phyloP scores from a whole-genome alignment of 1,284 basidiomycete genomes.

The Entoloma clypeatum region DNA sequence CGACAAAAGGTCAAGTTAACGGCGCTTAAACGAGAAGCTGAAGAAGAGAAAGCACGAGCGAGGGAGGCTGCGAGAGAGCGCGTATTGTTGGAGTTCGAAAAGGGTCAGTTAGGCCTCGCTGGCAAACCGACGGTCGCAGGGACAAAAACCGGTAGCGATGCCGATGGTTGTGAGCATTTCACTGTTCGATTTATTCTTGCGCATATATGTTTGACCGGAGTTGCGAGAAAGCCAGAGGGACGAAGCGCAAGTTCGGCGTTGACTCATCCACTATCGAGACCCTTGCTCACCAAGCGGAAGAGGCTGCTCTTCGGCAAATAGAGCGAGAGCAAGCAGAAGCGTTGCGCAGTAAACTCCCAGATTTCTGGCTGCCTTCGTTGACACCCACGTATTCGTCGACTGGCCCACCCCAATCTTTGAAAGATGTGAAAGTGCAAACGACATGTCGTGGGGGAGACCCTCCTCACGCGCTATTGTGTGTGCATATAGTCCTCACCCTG shows the following conservation, averaged over 20 bases:
- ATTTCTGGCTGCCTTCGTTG: constrained; percentile 90
- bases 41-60: constrained; percentile 64
- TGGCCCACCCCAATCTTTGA: constrained; percentile 61
- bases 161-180: constrained; percentile 34
- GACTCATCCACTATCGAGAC: constrained; percentile 67
- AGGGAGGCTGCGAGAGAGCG: constrained; percentile 76
- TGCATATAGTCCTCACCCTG: constrained; percentile 27
- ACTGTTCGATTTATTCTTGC: background rate
- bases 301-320: constrained; percentile 75
- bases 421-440: constrained; percentile 81
- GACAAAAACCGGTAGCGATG: constrained; percentile 25
- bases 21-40: constrained; percentile 68
- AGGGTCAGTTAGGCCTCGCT: constrained; percentile 67
- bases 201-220: constrained; percentile 4
- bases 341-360: constrained; percentile 82
- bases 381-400: constrained; percentile 73
- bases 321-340: constrained; percentile 84
- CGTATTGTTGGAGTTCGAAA: constrained; percentile 84
- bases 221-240: constrained; percentile 42
- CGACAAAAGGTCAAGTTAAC: constrained; percentile 76
- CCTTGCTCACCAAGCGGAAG: constrained; percentile 77
- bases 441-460: constrained; percentile 78
- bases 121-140: constrained; percentile 36
- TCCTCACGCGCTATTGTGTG: constrained; percentile 72
- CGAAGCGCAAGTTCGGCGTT: constrained; percentile 77